Percentiles rank a stretch among this genome's conserved stretches.
phyloP scores from a whole-genome alignment of 2,329 filamentous ascomycete species.

The Pseudocercospora fuligena region DNA sequence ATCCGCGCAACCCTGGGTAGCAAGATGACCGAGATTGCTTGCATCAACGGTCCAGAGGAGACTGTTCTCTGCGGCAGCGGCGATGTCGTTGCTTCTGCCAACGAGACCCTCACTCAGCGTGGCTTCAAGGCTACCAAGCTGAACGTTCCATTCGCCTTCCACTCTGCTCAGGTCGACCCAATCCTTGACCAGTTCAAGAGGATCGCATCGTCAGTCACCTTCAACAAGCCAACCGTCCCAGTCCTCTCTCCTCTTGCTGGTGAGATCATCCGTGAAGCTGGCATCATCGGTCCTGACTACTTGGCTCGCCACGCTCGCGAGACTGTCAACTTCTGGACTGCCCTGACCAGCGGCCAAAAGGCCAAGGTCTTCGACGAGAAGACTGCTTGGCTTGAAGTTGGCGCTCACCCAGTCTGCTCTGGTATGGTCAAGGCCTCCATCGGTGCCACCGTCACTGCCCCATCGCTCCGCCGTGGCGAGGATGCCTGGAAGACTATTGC shows the following conservation, averaged over 20 bases:
- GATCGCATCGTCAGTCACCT: conserved; percentile 59
- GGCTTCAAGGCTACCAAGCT: conserved; percentile 66
- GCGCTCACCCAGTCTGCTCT: conserved; percentile 72
- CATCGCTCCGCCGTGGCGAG: conserved; percentile 67
- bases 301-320: conserved; percentile 69
- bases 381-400: conserved; percentile 74
- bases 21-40: conserved; percentile 64
- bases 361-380: conserved; percentile 66
- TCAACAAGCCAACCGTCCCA: conserved; percentile 63
- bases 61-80: conserved; percentile 72
- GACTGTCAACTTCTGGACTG: conserved; percentile 70
- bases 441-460: conserved; percentile 59
- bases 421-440: conserved; percentile 71
- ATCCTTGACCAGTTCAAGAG: conserved; percentile 65
- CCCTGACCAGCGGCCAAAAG: conserved; percentile 63
- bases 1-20: conserved; percentile 59
- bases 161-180: conserved; percentile 68
- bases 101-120: conserved; percentile 53
- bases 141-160: conserved; percentile 70
- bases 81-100: conserved; percentile 62
- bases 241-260: conserved; percentile 71
- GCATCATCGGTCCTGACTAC: conserved; percentile 65
- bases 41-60: conserved; percentile 75
- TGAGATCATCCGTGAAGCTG: conserved; percentile 62
- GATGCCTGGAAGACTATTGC: conserved; percentile 68